Evolutionary conservation across 345 rosid genomes (phyloP).

Genomic region (Eucalyptus shirleyi): DNA sequence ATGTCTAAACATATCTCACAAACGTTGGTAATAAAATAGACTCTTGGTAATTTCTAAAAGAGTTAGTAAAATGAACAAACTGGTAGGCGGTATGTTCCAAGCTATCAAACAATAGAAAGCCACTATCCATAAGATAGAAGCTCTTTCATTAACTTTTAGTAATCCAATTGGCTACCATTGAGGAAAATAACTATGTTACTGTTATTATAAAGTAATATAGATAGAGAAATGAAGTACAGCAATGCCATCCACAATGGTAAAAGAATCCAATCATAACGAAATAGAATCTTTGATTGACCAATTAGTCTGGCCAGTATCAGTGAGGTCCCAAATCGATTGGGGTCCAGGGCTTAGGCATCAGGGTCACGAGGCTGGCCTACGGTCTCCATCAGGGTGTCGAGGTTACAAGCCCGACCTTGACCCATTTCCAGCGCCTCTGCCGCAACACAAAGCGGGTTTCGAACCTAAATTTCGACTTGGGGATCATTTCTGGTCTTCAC

Average conservation of each 20-base stretch:
- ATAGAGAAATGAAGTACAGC: not conserved
- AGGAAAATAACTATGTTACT: not conserved
- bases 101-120: not conserved
- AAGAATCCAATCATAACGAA: not conserved
- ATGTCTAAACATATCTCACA: not conserved
- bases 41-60: not conserved
- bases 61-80: not conserved
- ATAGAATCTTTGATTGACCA: not conserved
- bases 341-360: not conserved
- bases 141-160: not conserved
- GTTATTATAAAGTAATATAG: not conserved
- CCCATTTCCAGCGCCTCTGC: too few relatives aligned
- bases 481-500: not conserved
- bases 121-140: not conserved
- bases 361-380: too few relatives aligned
- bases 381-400: not conserved
- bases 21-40: not conserved
- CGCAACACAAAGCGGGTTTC: too few relatives aligned
- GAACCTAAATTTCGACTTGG: too few relatives aligned
- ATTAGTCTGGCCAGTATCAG: not conserved
- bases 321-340: not conserved
- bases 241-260: not conserved
- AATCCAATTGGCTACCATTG: not conserved
- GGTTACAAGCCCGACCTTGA: not conserved
- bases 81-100: not conserved